Percentiles rank a stretch among this genome's conserved stretches.
Conservation (phyloP, 2,329 filamentous ascomycete genomes). For the Stagonosporopsis vannaccii region DNA sequence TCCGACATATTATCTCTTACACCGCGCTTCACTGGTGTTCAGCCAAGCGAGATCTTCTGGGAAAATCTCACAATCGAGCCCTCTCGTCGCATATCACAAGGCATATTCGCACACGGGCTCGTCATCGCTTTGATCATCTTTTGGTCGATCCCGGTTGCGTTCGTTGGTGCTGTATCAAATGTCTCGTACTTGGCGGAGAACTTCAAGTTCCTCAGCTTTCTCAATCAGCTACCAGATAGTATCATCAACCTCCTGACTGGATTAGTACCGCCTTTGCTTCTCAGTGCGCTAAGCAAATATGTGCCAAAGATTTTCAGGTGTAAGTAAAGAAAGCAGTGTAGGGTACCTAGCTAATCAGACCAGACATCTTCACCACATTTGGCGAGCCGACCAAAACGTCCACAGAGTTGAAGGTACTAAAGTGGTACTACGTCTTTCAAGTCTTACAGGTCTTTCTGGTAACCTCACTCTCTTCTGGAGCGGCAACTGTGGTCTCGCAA, state of each 20-base stretch:
- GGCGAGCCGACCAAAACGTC: slow-evolving; percentile 81
- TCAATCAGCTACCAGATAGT: slow-evolving; percentile 71
- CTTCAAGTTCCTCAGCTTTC: slow-evolving; percentile 75
- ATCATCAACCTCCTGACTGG: slow-evolving; percentile 86
- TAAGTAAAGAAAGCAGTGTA: slow-evolving; percentile 52
- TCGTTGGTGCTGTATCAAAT: slow-evolving; percentile 88
- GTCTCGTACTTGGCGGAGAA: slow-evolving; percentile 70
- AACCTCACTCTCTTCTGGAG: slow-evolving; percentile 81
- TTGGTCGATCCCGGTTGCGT: slow-evolving; percentile 78
- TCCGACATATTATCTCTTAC: slow-evolving; percentile 73
- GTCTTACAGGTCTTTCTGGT: slow-evolving; percentile 92
- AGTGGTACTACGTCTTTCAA: slow-evolving; percentile 89
- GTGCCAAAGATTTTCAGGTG: slow-evolving; percentile 83
- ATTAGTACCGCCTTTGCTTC: slow-evolving; percentile 78
- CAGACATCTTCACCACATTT: slow-evolving; percentile 77
- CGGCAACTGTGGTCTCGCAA: slow-evolving; percentile 70
- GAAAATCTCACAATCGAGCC: slow-evolving; percentile 75
- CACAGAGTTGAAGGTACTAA: slow-evolving; percentile 88
- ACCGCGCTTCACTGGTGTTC: slow-evolving; percentile 82
- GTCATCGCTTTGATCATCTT: slow-evolving; percentile 83
- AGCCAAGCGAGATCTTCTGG: slow-evolving; percentile 88
- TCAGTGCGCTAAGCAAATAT: slow-evolving; percentile 85
- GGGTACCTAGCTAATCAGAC: slow-evolving; percentile 13
- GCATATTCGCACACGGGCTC: slow-evolving; percentile 73
- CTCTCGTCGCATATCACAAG: slow-evolving; percentile 87